phyloP scores from a whole-genome alignment of 176 grass and related monocot genomes.

The Chloris gayana region DNA sequence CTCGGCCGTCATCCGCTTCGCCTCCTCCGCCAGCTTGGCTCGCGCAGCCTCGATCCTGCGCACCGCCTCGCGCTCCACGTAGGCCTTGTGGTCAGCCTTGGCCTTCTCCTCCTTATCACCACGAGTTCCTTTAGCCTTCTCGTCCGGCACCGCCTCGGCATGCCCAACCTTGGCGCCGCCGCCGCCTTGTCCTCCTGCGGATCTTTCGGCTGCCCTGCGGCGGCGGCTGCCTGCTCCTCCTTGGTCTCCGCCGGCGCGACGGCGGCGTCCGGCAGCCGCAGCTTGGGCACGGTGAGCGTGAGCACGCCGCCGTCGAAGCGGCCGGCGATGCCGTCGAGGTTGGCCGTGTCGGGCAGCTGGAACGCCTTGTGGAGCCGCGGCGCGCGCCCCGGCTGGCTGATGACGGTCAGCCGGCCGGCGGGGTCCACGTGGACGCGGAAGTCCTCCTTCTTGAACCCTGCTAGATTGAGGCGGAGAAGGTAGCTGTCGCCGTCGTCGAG shows the following conservation, averaged over 20 bases:
- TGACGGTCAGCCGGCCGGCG: conserved; percentile 49
- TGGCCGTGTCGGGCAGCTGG: conserved; percentile 47
- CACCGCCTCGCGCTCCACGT: no score
- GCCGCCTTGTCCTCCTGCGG: background rate
- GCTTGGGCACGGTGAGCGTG: conserved; percentile 52
- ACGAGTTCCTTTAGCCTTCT: no score
- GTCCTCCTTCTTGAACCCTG: conserved; percentile 24
- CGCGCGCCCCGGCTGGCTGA: conserved; percentile 16
- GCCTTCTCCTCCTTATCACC: no score
- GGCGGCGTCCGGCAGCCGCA: background rate
- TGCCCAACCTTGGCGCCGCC: background rate
- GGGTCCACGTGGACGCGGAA: conserved; percentile 32
- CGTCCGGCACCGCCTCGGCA: background rate
- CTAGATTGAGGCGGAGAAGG: conserved; percentile 52
- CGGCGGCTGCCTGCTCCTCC: background rate
- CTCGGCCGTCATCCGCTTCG: no score
- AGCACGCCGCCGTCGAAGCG: conserved; percentile 44
- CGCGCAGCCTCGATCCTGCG: no score
- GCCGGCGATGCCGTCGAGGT: conserved; percentile 50
- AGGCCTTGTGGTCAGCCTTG: no score
- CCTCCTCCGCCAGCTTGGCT: no score
- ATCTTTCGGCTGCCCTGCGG: background rate
- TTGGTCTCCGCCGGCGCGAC: background rate
- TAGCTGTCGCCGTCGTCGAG: conserved; percentile 27
- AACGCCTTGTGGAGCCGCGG: conserved; percentile 35